Conservation (phyloP, 371 early-diverging fungal genomes). For the Aphelidium insulamus region DNA sequence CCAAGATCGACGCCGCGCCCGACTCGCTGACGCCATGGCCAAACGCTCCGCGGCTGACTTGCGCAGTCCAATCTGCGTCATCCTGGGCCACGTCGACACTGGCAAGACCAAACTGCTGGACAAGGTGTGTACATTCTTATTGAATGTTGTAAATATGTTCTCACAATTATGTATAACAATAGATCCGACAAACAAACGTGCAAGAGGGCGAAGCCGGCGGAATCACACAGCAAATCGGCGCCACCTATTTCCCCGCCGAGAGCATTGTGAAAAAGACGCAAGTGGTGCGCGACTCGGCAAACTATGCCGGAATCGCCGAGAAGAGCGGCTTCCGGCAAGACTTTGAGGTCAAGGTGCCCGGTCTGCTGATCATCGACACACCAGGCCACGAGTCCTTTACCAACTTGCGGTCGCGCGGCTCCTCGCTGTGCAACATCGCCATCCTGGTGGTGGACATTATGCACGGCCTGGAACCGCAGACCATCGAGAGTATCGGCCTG, state of each 20-base stretch:
- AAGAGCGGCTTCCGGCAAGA: slow-evolving; percentile 22
- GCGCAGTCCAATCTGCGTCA: slow-evolving; percentile 97
- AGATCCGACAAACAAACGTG: slow-evolving; percentile 98
- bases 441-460: slow-evolving; percentile 99
- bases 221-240: slow-evolving; percentile 99
- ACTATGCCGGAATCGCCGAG: slow-evolving; percentile 7
- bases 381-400: slow-evolving; percentile 99
- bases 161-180: no score
- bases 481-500: slow-evolving; percentile 89
- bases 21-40: slow-evolving; percentile 53
- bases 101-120: slow-evolving; percentile 98
- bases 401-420: slow-evolving; percentile 95
- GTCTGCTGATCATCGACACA: slow-evolving; percentile 97
- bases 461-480: slow-evolving; percentile 99
- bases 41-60: slow-evolving; percentile 67
- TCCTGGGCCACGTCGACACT: slow-evolving; percentile 99
- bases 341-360: slow-evolving; percentile 67
- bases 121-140: no score
- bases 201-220: slow-evolving; percentile 99
- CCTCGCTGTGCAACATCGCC: slow-evolving; percentile 98
- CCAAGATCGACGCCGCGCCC: slow-evolving; percentile 40
- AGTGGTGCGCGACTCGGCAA: slow-evolving; percentile 20
- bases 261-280: slow-evolving; percentile 81
- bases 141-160: no score
- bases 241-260: slow-evolving; percentile 97